A percentile compares a stretch with the other conserved stretches of the same genome.
These are phyloP conservation scores for Corynascus novoguineensis DNA, from an alignment of 495 filamentous ascomycete genomes.

Conservation along the genomic window DNA sequence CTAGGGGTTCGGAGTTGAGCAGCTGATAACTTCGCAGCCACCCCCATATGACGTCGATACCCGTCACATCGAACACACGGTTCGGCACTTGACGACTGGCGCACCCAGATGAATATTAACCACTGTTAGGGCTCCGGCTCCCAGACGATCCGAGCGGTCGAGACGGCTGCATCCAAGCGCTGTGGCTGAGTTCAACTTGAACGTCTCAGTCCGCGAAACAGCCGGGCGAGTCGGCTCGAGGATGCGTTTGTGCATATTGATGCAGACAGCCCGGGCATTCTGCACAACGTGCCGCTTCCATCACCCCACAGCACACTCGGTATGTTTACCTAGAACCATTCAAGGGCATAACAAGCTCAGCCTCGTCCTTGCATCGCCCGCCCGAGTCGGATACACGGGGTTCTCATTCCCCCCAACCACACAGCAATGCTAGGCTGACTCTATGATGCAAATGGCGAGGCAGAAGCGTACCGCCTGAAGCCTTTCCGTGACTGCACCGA, in stretches of 20 bases:
- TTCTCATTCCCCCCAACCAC: too few species aligned
- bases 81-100: background rate
- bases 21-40: constrained; percentile 2
- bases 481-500: background rate
- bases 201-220: constrained; percentile 1
- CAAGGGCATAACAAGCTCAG: background rate
- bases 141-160: constrained; percentile 15
- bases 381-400: background rate
- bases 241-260: background rate
- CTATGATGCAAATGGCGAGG: background rate
- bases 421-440: too few species aligned
- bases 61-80: background rate
- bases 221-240: background rate
- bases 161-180: constrained; percentile 12
- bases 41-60: constrained; percentile 4
- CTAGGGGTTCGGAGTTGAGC: background rate
- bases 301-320: background rate
- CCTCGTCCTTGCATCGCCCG: background rate
- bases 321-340: background rate
- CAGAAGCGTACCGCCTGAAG: background rate
- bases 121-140: constrained; percentile 7
- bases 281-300: background rate
- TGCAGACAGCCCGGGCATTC: background rate
- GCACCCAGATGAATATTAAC: background rate
- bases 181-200: background rate